phyloP scores from a whole-genome alignment of 805 yeast genomes.

The Pichia nakasei region DNA sequence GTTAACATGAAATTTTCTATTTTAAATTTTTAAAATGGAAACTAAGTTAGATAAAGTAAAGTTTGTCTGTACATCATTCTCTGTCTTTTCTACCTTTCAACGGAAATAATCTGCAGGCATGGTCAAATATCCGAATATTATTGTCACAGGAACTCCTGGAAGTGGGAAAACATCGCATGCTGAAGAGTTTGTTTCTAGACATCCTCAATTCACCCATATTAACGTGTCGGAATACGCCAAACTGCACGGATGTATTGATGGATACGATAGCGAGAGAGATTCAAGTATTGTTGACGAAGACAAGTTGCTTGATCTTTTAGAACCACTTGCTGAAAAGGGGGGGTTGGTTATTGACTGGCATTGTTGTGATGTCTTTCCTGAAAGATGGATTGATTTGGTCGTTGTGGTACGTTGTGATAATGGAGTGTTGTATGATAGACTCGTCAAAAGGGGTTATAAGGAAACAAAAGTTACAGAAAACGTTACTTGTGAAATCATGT shows the following conservation, averaged over 20 bases:
- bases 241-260: slow-evolving; percentile 65
- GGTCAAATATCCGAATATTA: slow-evolving; percentile 51
- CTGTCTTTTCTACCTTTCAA: too few relatives aligned
- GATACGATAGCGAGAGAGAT: slow-evolving; percentile 79
- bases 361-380: slow-evolving; percentile 92
- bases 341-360: slow-evolving; percentile 95
- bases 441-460: slow-evolving; percentile 67
- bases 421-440: slow-evolving; percentile 61
- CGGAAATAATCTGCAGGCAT: too few relatives aligned
- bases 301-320: slow-evolving; percentile 70
- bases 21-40: too few relatives aligned
- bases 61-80: too few relatives aligned
- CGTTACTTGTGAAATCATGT: slow-evolving; percentile 95
- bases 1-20: too few relatives aligned
- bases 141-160: slow-evolving; percentile 93
- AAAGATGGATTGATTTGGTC: slow-evolving; percentile 82
- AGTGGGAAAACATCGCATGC: slow-evolving; percentile 76
- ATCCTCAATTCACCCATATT: slow-evolving; percentile 44
- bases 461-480: slow-evolving; percentile 82
- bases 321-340: slow-evolving; percentile 73
- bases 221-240: slow-evolving; percentile 78
- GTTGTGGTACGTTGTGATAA: slow-evolving; percentile 80
- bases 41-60: too few relatives aligned
- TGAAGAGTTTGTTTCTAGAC: slow-evolving; percentile 43
- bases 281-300: slow-evolving; percentile 91